phyloP scores from a whole-genome alignment of 164 flowering plant genomes.

The Chimonanthus salicifolius region DNA sequence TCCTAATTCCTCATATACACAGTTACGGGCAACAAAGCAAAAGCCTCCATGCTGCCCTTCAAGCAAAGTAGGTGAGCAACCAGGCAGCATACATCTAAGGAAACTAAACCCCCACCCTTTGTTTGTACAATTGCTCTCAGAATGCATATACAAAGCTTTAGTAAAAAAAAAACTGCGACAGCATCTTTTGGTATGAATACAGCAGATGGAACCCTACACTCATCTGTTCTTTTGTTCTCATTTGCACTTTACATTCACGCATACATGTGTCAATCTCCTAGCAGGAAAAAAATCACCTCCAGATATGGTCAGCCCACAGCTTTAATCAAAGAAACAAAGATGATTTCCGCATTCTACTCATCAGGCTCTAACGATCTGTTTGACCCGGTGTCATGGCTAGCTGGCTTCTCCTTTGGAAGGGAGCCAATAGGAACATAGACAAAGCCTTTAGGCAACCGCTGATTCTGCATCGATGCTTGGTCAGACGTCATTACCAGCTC shows the following conservation, averaged over 20 bases:
- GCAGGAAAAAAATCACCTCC: slow-evolving; percentile 13
- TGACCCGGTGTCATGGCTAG: slow-evolving; percentile 24
- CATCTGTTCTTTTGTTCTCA: neutral
- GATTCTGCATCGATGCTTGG: slow-evolving; percentile 79
- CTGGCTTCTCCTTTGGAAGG: slow-evolving; percentile 61
- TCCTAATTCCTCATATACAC: slow-evolving; percentile 29
- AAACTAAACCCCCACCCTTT: slow-evolving; percentile 37
- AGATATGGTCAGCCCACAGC: slow-evolving; percentile 8
- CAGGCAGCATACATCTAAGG: slow-evolving; percentile 20
- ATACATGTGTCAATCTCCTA: slow-evolving; percentile 9
- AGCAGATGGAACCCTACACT: slow-evolving; percentile 13
- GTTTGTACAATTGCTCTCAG: slow-evolving; percentile 47
- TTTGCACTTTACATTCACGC: slow-evolving; percentile 8
- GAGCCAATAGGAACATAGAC: slow-evolving; percentile 70
- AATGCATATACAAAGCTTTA: slow-evolving; percentile 48
- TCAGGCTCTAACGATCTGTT: slow-evolving; percentile 35
- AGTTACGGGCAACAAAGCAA: slow-evolving; percentile 29
- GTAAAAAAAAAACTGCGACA: slow-evolving; percentile 33
- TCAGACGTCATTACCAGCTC: slow-evolving; percentile 88
- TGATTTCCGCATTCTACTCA: slow-evolving; percentile 24
- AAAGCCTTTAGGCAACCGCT: slow-evolving; percentile 74
- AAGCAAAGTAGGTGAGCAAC: neutral
- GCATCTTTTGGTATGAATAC: slow-evolving; percentile 8
- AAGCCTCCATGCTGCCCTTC: slow-evolving; percentile 17
- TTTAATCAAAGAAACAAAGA: slow-evolving; percentile 6